phyloP scores from a whole-genome alignment of 2,329 filamentous ascomycete genomes.

The Apiospora rasikravindrae region DNA sequence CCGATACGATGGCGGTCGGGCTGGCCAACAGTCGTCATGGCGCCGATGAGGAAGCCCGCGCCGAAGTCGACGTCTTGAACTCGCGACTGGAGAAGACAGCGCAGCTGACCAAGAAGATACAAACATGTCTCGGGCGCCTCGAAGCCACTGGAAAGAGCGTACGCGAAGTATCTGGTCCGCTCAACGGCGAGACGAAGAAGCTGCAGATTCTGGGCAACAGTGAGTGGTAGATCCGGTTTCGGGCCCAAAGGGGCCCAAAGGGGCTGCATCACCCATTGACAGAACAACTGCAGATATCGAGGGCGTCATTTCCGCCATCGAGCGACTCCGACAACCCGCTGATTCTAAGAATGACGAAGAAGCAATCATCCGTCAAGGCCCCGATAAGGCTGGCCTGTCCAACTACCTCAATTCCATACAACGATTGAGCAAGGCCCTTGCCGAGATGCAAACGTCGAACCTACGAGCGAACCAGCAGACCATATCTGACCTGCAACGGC shows the following conservation, averaged over 20 bases:
- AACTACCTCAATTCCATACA: slow-evolving; percentile 91
- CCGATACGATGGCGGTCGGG: slow-evolving; percentile 56
- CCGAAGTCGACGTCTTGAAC: slow-evolving; percentile 73
- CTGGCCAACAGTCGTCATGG: slow-evolving; percentile 52
- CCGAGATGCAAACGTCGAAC: slow-evolving; percentile 87
- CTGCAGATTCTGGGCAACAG: slow-evolving; percentile 87
- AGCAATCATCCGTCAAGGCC: slow-evolving; percentile 86
- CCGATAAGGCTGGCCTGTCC: slow-evolving; percentile 78
- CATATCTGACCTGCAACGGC: slow-evolving; percentile 75
- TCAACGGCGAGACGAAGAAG: slow-evolving; percentile 89
- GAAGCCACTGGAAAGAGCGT: slow-evolving; percentile 90
- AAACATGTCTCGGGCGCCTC: slow-evolving; percentile 81
- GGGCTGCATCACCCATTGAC: background rate
- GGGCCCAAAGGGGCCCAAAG: slow-evolving; percentile 5
- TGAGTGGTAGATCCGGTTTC: slow-evolving; percentile 43
- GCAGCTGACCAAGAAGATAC: slow-evolving; percentile 92
- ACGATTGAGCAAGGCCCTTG: slow-evolving; percentile 82
- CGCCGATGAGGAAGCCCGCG: slow-evolving; percentile 69
- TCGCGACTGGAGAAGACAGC: slow-evolving; percentile 88
- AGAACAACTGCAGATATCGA: slow-evolving; percentile 71
- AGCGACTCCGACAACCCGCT: slow-evolving; percentile 85
- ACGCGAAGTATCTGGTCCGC: slow-evolving; percentile 87
- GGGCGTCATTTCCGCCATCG: slow-evolving; percentile 82
- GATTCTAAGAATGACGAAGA: slow-evolving; percentile 93
- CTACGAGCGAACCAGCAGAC: slow-evolving; percentile 90